Evolutionary conservation across 2,329 filamentous ascomycete genomes (phyloP).

Genomic region (Epichloe brachyelytri): DNA sequence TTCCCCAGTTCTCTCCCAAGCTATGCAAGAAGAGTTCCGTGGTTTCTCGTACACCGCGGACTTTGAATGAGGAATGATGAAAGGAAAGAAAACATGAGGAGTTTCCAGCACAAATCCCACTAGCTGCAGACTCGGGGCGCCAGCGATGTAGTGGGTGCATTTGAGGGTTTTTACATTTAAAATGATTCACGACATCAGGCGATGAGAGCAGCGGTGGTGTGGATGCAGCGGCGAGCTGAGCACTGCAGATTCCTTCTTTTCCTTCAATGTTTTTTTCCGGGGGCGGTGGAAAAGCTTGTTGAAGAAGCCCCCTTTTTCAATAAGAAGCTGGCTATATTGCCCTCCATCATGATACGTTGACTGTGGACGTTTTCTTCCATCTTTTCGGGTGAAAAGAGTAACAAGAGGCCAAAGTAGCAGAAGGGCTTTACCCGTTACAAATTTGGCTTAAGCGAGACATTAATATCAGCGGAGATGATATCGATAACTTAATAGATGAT

Average conservation of each 20-base stretch:
- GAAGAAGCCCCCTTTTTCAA: not conserved
- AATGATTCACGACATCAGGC: not conserved
- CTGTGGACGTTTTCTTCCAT: not conserved
- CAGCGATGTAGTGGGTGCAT: not conserved
- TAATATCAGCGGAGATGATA: not conserved
- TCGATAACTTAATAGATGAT: not conserved
- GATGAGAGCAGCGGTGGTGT: not conserved
- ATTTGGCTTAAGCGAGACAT: not conserved
- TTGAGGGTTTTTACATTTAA: not conserved
- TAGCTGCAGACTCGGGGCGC: not conserved
- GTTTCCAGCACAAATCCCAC: conserved; percentile 6
- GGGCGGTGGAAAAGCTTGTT: not conserved
- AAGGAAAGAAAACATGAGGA: not conserved
- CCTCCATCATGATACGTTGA: not conserved
- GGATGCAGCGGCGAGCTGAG: not conserved
- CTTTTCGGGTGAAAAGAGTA: not conserved
- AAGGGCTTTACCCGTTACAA: not conserved
- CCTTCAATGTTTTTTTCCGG: not conserved
- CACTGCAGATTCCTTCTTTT: not conserved
- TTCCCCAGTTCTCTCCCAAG: conserved; percentile 73
- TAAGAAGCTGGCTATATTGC: not conserved
- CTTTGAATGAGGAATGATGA: conserved; percentile 47
- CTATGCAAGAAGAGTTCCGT: conserved; percentile 98
- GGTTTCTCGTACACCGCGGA: conserved; percentile 96
- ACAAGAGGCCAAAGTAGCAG: not conserved